Percentiles rank a stretch among this genome's conserved stretches.
Evolutionary conservation across 2,329 filamentous ascomycete species (phyloP).

Genomic region (Huntiella abstrusa): DNA sequence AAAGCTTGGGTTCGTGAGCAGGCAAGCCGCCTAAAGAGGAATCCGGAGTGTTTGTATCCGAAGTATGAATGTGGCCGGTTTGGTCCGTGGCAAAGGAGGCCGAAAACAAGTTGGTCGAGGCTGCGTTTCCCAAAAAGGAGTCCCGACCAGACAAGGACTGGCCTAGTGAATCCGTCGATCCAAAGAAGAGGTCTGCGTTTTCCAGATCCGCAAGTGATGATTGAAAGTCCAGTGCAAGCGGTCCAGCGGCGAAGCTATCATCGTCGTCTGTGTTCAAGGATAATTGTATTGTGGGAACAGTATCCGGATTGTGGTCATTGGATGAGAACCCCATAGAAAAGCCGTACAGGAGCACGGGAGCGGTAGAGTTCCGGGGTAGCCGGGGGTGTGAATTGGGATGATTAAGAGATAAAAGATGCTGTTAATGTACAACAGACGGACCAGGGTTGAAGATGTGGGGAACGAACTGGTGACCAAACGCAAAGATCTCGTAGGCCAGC

Average conservation of each 20-base stretch:
- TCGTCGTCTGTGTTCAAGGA: conserved; percentile 1
- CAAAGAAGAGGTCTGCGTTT: neutral
- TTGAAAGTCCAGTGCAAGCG: conserved; percentile 7
- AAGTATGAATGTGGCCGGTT: neutral
- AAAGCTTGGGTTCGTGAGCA: neutral
- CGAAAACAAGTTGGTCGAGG: too few species aligned
- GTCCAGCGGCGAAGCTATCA: conserved; percentile 6
- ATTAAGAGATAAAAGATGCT: too few species aligned
- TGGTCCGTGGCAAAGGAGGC: neutral
- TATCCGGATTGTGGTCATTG: conserved; percentile 5
- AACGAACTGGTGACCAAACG: too few species aligned
- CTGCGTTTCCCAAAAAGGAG: too few species aligned
- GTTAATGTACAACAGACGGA: too few species aligned
- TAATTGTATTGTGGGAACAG: conserved; percentile 5
- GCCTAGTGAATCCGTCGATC: neutral
- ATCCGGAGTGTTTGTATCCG: neutral
- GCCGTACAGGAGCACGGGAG: conserved; percentile 1
- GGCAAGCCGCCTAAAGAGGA: neutral
- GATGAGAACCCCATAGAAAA: conserved; percentile 10
- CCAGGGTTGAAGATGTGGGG: too few species aligned
- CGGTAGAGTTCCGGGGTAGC: neutral
- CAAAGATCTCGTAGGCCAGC: too few species aligned
- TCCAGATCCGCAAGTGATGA: conserved; percentile 2
- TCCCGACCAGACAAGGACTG: too few species aligned
- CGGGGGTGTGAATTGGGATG: neutral